Percentiles rank a stretch among this genome's conserved stretches.
Conservation (phyloP, 208 protist species). For the Crithidia brevicula region DNA sequence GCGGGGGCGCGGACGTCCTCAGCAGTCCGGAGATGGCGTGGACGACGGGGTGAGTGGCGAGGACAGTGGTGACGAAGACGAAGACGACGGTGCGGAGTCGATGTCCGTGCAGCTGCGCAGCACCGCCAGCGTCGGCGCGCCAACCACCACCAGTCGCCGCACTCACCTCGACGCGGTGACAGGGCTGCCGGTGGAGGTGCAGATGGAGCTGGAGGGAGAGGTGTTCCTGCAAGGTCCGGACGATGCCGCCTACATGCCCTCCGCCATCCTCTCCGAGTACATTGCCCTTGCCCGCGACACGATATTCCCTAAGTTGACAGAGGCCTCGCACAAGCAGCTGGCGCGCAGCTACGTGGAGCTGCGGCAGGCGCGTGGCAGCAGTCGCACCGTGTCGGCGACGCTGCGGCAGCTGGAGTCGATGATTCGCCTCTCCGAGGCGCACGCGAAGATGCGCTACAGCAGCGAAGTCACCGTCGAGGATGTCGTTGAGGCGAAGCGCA, state of each 20-base stretch:
- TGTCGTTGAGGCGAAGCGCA: constrained; percentile 90
- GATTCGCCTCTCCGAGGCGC: constrained; percentile 97
- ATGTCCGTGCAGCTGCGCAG: constrained; percentile 8
- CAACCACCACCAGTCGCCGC: not conserved
- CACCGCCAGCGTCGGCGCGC: constrained; percentile 1
- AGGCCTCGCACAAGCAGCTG: constrained; percentile 90
- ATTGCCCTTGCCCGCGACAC: constrained; percentile 92
- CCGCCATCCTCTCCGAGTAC: constrained; percentile 90
- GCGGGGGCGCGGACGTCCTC: not conserved
- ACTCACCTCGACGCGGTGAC: constrained; percentile 36
- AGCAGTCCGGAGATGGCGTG: not conserved
- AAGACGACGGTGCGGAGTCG: not conserved
- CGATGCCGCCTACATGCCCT: constrained; percentile 76
- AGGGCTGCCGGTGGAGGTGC: constrained; percentile 46
- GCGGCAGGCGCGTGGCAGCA: constrained; percentile 81
- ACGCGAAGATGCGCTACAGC: constrained; percentile 91
- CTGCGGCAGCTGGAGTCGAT: constrained; percentile 99
- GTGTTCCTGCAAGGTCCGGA: constrained; percentile 65
- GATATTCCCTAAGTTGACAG: constrained; percentile 85
- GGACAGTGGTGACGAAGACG: not conserved
- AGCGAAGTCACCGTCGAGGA: constrained; percentile 78
- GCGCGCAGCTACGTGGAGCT: constrained; percentile 95
- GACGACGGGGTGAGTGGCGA: not conserved
- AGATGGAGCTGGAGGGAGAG: constrained; percentile 76
- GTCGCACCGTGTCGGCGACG: constrained; percentile 97